Base-by-base conservation (phyloP, 371 early-diverging fungal species). In the Mortierella sp. region DNA sequence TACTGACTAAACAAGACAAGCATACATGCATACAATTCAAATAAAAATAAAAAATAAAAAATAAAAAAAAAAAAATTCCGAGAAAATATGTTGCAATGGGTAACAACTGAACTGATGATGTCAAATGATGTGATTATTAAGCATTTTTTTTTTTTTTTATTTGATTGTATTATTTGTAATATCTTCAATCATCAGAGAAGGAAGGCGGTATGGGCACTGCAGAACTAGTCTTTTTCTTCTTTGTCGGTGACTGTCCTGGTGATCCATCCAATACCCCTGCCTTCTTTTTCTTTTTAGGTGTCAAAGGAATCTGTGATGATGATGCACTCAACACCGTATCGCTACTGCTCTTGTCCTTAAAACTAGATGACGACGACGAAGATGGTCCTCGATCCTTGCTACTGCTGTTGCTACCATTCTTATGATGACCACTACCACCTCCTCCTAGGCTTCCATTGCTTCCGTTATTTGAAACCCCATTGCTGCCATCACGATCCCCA, bases 271-370 rank as follows among this genome's bases (percentile, higher is more conserved):
- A 26, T 40, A 35, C 49, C 2, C 68, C 59, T 28, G 64, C 49
- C 26, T 66, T 72, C 57, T 77, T 77, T 54, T 77, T 77, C 57
- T 77, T 77, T 59, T 77, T 78, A 8, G 78, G 73, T 11, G 73
- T 78, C 35, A 62, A 62, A 11, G 65, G 78, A 35, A 61, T 61
- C 26, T 47, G 40, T 32, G 64, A 51, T 22, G 35, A 52, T 24
- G 52, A 62, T 18, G 63, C 63, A 26, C 67, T 63, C 24, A 39
- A 35, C 11, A 57, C 35, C 37, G 62, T 35, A 26, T 55, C 67
- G 26, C 47, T 30, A 32, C 59, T 59, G n/a, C 70, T 26, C 12
- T 40, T 35, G 20, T 39, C 72, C 11, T 67, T 67, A 30, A 63
- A 68, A 26, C 63, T 64, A 30, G 52, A 57, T 40, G 60, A 65